Evolutionary conservation across 2,329 filamentous ascomycete genomes (phyloP).

Genomic region (Blastomyces parvus): DNA sequence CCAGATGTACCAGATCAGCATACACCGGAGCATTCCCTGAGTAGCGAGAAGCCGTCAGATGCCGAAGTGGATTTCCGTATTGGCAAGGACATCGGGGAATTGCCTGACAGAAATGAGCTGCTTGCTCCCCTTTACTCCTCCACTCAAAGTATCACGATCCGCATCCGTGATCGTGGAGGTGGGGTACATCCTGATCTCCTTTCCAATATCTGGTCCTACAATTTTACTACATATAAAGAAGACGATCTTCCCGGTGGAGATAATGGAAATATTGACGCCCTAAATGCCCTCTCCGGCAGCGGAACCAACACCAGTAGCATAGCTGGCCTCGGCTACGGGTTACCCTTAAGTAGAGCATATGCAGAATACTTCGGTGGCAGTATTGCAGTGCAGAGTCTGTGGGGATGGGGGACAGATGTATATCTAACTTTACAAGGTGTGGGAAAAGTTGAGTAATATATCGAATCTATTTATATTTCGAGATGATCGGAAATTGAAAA

Average conservation of each 20-base stretch:
- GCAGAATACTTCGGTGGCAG: conserved; percentile 97
- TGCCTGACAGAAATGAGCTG: conserved; percentile 15
- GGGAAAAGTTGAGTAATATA: conserved; percentile 38
- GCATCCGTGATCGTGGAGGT: conserved; percentile 90
- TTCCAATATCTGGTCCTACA: conserved; percentile 90
- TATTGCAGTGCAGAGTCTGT: conserved; percentile 87
- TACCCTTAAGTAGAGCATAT: conserved; percentile 84
- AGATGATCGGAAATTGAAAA: background rate
- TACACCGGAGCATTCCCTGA: conserved; percentile 9
- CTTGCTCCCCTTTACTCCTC: conserved; percentile 33
- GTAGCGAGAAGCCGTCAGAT: conserved; percentile 23
- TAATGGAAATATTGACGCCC: conserved; percentile 52
- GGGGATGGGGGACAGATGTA: conserved; percentile 76
- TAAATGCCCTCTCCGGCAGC: conserved; percentile 65
- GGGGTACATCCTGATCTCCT: conserved; percentile 79
- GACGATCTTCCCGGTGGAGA: conserved; percentile 43
- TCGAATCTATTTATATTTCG: background rate
- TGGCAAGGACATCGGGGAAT: conserved; percentile 22
- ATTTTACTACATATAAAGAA: conserved; percentile 87
- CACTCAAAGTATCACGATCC: conserved; percentile 79
- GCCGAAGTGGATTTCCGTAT: conserved; percentile 26
- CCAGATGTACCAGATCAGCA: conserved; percentile 40
- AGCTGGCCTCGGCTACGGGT: conserved; percentile 82
- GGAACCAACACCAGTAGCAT: conserved; percentile 71
- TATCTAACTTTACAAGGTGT: conserved; percentile 55